These are phyloP conservation scores for Leccinum variabile DNA, from an alignment of 1,284 basidiomycete species.

Conservation along the genomic window DNA sequence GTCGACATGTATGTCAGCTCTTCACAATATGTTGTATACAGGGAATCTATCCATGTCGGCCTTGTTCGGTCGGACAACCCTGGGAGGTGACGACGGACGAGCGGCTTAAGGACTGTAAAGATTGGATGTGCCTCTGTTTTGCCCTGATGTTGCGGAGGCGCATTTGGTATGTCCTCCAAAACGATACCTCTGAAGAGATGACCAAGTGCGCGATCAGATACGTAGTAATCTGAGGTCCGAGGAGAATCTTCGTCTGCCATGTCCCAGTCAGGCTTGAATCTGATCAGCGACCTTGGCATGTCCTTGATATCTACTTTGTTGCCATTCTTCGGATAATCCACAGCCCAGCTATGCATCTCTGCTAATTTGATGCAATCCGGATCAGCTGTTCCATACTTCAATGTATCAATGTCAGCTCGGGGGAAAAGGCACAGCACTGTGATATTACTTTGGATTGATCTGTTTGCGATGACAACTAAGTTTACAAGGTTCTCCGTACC, in stretches of 20 bases:
- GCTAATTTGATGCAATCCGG: conserved; percentile 62
- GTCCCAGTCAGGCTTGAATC: conserved; percentile 76
- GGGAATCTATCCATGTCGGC: conserved; percentile 35
- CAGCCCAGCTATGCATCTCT: conserved; percentile 63
- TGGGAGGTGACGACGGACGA: conserved; percentile 41
- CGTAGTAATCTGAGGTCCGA: conserved; percentile 65
- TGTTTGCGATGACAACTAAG: conserved; percentile 24
- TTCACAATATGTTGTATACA: conserved; percentile 56
- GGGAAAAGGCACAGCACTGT: conserved; percentile 3
- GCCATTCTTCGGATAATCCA: conserved; percentile 75
- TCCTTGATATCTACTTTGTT: conserved; percentile 56
- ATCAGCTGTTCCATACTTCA: conserved; percentile 67
- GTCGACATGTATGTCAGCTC: conserved; percentile 68
- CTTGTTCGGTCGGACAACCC: conserved; percentile 33
- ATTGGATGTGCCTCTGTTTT: conserved; percentile 48
- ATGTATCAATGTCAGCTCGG: conserved; percentile 3
- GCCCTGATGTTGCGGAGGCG: conserved; percentile 21
- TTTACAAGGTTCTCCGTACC: not conserved
- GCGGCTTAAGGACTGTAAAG: conserved; percentile 42
- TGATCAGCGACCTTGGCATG: conserved; percentile 53
- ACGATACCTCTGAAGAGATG: conserved; percentile 62
- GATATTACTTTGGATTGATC: conserved; percentile 63
- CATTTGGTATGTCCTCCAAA: conserved; percentile 42
- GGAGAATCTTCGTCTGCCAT: conserved; percentile 60
- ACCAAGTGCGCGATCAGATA: conserved; percentile 66